Evolutionary conservation across 2,329 filamentous ascomycete species (phyloP).

Genomic region (Phyllosticta capitalensis): DNA sequence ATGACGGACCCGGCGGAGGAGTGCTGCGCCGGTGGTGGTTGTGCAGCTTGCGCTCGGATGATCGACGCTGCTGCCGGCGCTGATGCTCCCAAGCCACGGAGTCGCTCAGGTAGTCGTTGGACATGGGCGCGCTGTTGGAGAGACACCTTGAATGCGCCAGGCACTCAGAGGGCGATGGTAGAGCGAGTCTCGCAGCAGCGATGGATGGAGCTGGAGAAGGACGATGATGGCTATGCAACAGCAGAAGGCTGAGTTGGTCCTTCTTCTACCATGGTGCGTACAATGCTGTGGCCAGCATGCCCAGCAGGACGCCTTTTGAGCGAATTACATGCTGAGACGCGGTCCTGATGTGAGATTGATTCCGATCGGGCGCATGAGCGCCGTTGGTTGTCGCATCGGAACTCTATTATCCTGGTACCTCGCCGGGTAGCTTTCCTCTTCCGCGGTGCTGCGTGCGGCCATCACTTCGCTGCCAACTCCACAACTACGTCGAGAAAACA

Average conservation of each 20-base stretch:
- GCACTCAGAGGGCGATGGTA: background rate
- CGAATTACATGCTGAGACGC: background rate
- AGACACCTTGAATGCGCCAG: background rate
- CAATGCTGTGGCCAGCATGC: too few relatives aligned
- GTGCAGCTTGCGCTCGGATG: background rate
- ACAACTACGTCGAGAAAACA: too few relatives aligned
- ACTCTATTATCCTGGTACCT: background rate
- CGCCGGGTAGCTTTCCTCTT: background rate
- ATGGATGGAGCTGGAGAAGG: background rate
- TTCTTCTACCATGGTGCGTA: too few relatives aligned
- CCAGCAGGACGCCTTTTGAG: background rate
- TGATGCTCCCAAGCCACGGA: background rate
- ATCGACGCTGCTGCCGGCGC: background rate
- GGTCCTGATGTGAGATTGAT: background rate
- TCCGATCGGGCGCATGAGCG: background rate
- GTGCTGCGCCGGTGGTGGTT: too few relatives aligned
- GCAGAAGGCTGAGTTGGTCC: too few relatives aligned
- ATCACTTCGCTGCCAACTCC: background rate
- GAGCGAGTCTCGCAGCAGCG: background rate
- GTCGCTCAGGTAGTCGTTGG: background rate
- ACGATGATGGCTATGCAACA: background rate
- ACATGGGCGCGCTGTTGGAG: background rate
- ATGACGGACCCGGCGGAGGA: background rate
- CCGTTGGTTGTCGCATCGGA: background rate
- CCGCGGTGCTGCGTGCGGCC: too few relatives aligned